Evolutionary conservation across 2,329 filamentous ascomycete genomes (phyloP), one percentile per base, ranked within the genome.

Genomic region (Penicillium sp.): DNA sequence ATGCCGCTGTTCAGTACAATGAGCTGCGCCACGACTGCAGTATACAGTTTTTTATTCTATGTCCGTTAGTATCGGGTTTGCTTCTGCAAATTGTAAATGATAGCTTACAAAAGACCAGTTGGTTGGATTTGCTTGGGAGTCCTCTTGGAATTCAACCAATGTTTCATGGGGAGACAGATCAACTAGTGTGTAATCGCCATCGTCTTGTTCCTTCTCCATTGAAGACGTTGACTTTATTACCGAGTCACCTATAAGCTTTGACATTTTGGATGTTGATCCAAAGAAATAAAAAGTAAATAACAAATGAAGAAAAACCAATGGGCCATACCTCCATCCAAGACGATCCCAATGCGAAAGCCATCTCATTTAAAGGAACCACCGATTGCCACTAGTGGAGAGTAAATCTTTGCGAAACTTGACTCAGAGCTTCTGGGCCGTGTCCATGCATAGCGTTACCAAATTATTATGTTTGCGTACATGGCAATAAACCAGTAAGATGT

Each of bases 1-100:
- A 77, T 63, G 7, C 74, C 74, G 52, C 73, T 74, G 52, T 76
- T 76, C 24, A 77, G 65, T 11, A 75, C 71, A 6, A 67, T 54
- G 6, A 71, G 52, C 3, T 72, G 45, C 1, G 57, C 62, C 10
- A 69, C 58, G 16, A 69, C 42, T 10, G 67, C 62, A 44, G 68
- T 71, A 55, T 68, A 71, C 19, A 71, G 3, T 35, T 73, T 73
- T 50, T 69, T 71, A 21, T 31, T 61, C 65, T 66, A 56, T 33
- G 6, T 11, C n/a, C n/a, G 14, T 46, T 42, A 39, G 24, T 42
- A 35, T 39, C 35, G n/a, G 35, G 35, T 9, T 39, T 37, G 37
- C 9, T 45, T 43, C 43, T 19, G 45, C 14, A n/a, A 37, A n/a
- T 26, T 45, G 22, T 29, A 54, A 29, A 26, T 49, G 49, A 29